Conservation (phyloP, 257 asterid genomes). For the Forsythia viridissima region DNA sequence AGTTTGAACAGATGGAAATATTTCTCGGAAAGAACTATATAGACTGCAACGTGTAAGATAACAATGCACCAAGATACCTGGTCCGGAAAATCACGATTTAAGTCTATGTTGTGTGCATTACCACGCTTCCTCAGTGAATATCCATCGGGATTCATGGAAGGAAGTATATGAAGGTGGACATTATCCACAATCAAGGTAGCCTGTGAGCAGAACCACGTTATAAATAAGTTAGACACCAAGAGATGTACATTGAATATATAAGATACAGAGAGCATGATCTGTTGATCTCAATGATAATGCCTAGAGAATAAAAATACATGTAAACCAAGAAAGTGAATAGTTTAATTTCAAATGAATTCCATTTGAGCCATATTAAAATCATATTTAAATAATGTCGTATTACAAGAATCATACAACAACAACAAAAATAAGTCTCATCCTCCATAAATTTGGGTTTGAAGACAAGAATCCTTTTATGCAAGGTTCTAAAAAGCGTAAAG, state of each 20-base stretch:
- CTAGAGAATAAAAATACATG: background rate
- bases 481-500: too few relatives aligned
- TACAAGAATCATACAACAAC: background rate
- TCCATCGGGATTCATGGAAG: conserved; percentile 89
- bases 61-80: conserved; percentile 54
- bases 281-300: conserved; percentile 6
- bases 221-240: background rate
- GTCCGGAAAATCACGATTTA: conserved; percentile 89
- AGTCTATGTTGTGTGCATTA: conserved; percentile 70
- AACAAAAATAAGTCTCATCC: background rate
- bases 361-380: background rate
- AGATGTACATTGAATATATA: background rate
- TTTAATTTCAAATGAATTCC: background rate
- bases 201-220: conserved; percentile 33
- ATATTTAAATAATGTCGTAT: background rate
- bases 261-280: conserved; percentile 8
- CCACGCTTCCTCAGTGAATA: conserved; percentile 61
- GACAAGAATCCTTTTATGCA: background rate
- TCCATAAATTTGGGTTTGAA: background rate
- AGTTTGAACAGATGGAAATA: conserved; percentile 7
- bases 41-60: background rate
- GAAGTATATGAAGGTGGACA: conserved; percentile 85
- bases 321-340: background rate
- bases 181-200: conserved; percentile 69
- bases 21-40: background rate